Percentiles rank a stretch among this genome's conserved stretches.
These are phyloP conservation scores for Diaporthe destruens DNA, from an alignment of 2,329 filamentous ascomycete genomes.

Conservation along the genomic window DNA sequence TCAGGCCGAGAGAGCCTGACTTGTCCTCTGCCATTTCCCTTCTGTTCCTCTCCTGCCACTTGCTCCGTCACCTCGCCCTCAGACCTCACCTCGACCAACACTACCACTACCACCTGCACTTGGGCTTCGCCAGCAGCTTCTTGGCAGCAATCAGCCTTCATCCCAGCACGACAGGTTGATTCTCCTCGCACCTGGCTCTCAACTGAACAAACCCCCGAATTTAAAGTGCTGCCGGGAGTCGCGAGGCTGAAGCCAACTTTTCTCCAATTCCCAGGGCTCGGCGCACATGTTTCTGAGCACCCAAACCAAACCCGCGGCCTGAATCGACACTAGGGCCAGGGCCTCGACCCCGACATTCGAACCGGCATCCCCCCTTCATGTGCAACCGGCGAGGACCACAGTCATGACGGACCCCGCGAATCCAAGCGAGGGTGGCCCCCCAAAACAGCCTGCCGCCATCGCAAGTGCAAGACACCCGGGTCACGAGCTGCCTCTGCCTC, in stretches of 20 bases:
- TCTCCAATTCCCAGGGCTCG: slow-evolving; percentile 29
- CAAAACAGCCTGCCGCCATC: slow-evolving; percentile 42
- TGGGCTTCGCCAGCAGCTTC: background rate
- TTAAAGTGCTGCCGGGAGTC: slow-evolving; percentile 6
- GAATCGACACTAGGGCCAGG: slow-evolving; percentile 36
- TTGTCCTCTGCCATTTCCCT: slow-evolving; percentile 13
- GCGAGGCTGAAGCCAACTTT: slow-evolving; percentile 18
- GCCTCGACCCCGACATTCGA: slow-evolving; percentile 26
- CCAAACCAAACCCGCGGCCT: slow-evolving; percentile 11
- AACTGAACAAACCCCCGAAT: background rate
- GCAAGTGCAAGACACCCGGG: slow-evolving; percentile 48
- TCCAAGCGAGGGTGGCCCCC: slow-evolving; percentile 44
- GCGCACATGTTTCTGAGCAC: slow-evolving; percentile 30
- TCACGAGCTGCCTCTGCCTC: slow-evolving; percentile 67
- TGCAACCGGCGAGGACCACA: slow-evolving; percentile 26
- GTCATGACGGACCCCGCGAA: slow-evolving; percentile 43
- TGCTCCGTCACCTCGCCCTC: slow-evolving; percentile 6
- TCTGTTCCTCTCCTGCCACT: slow-evolving; percentile 14
- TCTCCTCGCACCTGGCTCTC: background rate
- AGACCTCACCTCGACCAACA: slow-evolving; percentile 1
- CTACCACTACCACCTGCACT: background rate
- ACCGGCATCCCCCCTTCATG: slow-evolving; percentile 37
- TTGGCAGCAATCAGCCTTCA: background rate
- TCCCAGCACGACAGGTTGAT: background rate
- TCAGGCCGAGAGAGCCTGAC: slow-evolving; percentile 12